Evolutionary conservation across 192 early-diverging fungal species (phyloP).

Genomic region (Entrophospora sp.): DNA sequence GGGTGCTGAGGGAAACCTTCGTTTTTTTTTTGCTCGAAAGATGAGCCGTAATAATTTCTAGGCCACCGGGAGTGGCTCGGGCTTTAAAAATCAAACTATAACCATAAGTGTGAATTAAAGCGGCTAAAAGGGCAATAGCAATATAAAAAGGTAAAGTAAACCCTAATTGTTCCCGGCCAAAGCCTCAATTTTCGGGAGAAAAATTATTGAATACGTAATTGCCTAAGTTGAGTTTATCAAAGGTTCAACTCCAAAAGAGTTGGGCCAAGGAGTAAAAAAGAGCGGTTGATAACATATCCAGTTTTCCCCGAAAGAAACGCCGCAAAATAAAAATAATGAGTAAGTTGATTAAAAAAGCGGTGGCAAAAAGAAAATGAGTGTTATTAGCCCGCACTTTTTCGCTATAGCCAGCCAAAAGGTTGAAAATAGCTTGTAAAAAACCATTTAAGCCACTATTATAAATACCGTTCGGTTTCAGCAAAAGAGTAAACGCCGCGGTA

Average conservation of each 20-base stretch:
- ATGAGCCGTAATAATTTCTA: slow-evolving; percentile 6
- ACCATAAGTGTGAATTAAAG: slow-evolving; percentile 11
- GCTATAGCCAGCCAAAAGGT: not conserved
- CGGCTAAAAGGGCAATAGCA: not conserved
- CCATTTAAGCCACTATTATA: slow-evolving; percentile 10
- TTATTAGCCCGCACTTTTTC: not conserved
- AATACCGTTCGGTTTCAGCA: not conserved
- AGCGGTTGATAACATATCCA: not conserved
- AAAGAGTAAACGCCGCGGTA: not conserved
- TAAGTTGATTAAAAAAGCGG: not conserved
- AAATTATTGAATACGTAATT: slow-evolving; percentile 5
- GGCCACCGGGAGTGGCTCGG: not conserved
- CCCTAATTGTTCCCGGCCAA: not conserved
- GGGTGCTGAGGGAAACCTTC: not conserved
- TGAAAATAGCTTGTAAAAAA: not conserved
- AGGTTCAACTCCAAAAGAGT: not conserved
- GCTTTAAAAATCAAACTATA: slow-evolving; percentile 15
- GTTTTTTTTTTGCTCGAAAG: not conserved
- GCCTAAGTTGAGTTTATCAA: not conserved
- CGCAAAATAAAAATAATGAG: slow-evolving; percentile 1
- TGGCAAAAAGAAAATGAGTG: not conserved
- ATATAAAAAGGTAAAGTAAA: slow-evolving; percentile 13
- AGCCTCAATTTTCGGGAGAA: not conserved
- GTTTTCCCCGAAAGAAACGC: not conserved
- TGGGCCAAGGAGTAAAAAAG: slow-evolving; percentile 4